phyloP scores from a whole-genome alignment of 495 filamentous ascomycete species.

The Talaromyces adpressus region DNA sequence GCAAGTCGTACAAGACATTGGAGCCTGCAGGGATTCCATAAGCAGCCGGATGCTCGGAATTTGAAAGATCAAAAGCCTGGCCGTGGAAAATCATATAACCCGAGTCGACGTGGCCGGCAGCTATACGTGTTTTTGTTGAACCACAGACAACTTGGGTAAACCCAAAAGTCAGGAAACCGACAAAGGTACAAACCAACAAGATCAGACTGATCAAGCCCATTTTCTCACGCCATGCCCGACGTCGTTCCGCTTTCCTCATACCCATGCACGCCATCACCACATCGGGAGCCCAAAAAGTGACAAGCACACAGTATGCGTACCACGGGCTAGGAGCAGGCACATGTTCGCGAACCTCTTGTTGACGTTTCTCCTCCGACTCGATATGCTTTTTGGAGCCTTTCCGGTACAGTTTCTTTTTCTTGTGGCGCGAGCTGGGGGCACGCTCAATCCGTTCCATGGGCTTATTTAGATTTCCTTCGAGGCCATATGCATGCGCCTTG shows the following conservation, averaged over 20 bases:
- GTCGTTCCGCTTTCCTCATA: conserved; percentile 80
- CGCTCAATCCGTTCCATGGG: conserved; percentile 46
- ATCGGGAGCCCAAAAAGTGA: conserved; percentile 94
- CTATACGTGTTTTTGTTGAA: conserved; percentile 46
- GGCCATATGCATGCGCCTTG: conserved; percentile 26
- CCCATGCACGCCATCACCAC: conserved; percentile 78
- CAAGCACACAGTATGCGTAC: conserved; percentile 87
- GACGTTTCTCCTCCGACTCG: conserved; percentile 42
- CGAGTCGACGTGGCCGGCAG: conserved; percentile 65
- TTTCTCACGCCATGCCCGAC: conserved; percentile 96
- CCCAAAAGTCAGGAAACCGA: conserved; percentile 95
- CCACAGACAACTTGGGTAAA: conserved; percentile 88
- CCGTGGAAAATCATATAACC: conserved; percentile 98
- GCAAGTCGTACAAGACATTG: conserved; percentile 84
- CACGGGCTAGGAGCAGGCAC: conserved; percentile 80
- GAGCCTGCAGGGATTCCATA: conserved; percentile 58
- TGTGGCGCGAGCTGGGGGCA: conserved; percentile 32
- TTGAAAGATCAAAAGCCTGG: conserved; percentile 68
- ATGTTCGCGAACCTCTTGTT: conserved; percentile 58
- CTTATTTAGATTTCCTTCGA: conserved; percentile 37
- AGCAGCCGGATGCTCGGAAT: conserved; percentile 71
- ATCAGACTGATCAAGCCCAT: conserved; percentile 96
- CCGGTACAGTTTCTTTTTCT: conserved; percentile 29
- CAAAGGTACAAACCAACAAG: conserved; percentile 74
- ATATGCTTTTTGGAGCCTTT: conserved; percentile 45